Evolutionary conservation across 1,139 yeast genomes (phyloP).

Genomic region (Geotrichum reessii): DNA sequence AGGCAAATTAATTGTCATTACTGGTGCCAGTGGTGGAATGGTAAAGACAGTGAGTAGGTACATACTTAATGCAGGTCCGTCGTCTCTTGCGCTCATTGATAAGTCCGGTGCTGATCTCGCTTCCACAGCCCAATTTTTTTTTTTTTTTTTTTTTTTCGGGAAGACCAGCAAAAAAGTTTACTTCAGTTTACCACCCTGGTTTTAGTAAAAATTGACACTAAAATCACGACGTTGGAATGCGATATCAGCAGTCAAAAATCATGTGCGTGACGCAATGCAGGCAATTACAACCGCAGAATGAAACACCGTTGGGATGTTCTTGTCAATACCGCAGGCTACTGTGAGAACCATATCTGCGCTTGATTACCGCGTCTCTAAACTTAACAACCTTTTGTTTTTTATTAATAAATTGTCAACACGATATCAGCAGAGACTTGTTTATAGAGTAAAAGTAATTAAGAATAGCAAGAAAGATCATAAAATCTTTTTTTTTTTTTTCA

Average conservation of each 20-base stretch:
- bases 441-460: no score
- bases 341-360: constrained; percentile 70
- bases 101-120: constrained; percentile 61
- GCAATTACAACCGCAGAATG: constrained; percentile 48
- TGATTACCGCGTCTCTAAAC: constrained; percentile 66
- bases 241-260: constrained; percentile 63
- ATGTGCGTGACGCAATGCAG: constrained; percentile 54
- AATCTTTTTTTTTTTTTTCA: no score
- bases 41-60: constrained; percentile 48
- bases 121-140: constrained; percentile 43
- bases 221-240: constrained; percentile 64
- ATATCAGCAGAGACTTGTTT: no score
- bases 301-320: constrained; percentile 57
- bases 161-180: constrained; percentile 23
- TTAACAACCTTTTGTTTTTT: constrained; percentile 64
- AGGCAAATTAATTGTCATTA: constrained; percentile 60
- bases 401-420: no score
- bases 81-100: constrained; percentile 61
- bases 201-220: background rate
- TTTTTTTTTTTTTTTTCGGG: no score
- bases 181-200: background rate
- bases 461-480: no score
- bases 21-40: constrained; percentile 86
- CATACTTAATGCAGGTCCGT: constrained; percentile 29
- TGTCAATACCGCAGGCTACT: constrained; percentile 79